Evolutionary conservation across 768 basidiomycete genomes (phyloP).

Genomic region (Russula brevipes): DNA sequence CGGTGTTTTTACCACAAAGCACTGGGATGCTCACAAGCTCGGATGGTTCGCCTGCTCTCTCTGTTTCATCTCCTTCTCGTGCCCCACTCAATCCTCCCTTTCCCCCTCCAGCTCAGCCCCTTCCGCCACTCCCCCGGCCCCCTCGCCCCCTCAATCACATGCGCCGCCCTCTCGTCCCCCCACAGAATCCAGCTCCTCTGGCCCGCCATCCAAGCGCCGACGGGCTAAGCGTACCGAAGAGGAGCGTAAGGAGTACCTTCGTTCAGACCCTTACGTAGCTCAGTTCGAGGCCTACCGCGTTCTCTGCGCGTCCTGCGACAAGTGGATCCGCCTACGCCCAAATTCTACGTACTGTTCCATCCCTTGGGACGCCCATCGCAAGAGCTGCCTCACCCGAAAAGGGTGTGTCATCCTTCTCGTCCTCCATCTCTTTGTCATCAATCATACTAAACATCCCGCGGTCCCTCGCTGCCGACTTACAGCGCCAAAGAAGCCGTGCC

Average conservation of each 20-base stretch:
- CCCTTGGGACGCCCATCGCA: slow-evolving; percentile 82
- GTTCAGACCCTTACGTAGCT: slow-evolving; percentile 71
- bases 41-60: slow-evolving; percentile 41
- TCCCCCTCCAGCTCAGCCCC: slow-evolving; percentile 1
- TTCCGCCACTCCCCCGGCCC: slow-evolving; percentile 6
- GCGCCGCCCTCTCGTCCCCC: background rate
- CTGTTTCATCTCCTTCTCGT: background rate
- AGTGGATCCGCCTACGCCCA: slow-evolving; percentile 80
- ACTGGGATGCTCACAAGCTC: slow-evolving; percentile 62
- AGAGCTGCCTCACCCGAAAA: slow-evolving; percentile 76
- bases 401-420: slow-evolving; percentile 41
- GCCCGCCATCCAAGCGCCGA: slow-evolving; percentile 46
- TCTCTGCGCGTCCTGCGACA: slow-evolving; percentile 73
- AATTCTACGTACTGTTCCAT: slow-evolving; percentile 88
- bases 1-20: slow-evolving; percentile 58
- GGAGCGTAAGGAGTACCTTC: slow-evolving; percentile 64
- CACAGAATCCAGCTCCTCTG: slow-evolving; percentile 2
- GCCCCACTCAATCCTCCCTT: background rate
- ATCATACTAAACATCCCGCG: slow-evolving; percentile 28
- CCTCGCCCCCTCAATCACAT: background rate
- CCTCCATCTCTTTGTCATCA: background rate
- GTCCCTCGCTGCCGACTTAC: slow-evolving; percentile 24
- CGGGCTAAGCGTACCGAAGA: slow-evolving; percentile 74
- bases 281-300: slow-evolving; percentile 77
- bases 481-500: slow-evolving; percentile 55